Evolutionary conservation across 805 yeast genomes (phyloP), one percentile per base, ranked within the genome.

Genomic region (Saccharomyces mikatae): DNA sequence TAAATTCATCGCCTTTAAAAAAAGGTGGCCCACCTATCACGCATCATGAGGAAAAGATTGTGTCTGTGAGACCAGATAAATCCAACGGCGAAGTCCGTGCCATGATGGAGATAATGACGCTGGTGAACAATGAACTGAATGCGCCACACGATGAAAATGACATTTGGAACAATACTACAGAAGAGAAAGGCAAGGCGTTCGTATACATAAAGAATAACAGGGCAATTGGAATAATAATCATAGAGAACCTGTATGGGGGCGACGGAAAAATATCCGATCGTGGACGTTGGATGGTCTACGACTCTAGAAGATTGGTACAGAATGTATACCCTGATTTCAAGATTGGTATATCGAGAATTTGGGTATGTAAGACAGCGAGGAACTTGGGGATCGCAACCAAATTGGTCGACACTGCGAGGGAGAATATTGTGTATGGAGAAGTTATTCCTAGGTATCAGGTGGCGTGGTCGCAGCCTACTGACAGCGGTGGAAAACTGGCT

Each of bases 401-500:
- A 47, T 61, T 86, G 48, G 60, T 85, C 4, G 65, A 76, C 2
- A 64, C 74, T 2, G 80, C 82, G 0, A 66, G 75, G 52, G 62
- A 62, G 1, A 59, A 79, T 53, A 69, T 80, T 26, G 68, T 83
- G 1, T 80, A 79, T 61, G 89, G 88, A 0, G 62, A 77, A 53
- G 50, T 26, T 0, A 59, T 84, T 13, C 67, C 69, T 1, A 76
- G 68, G 54, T 59, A 57, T 14, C 76, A 80, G 55, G 65, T 86
- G 21, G 87, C 83, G 0, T 86, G 88, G 80, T 82, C 88, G 47
- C 92, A 86, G 64, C 90, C 91, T 0, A 81, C 87, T 55, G 79
- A 75, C 50, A 75, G 77, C 54, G 92, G 92, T 0, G 81, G 82
- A 1, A 74, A 76, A 54, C 71, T 85, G 31, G 89, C 90, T 0